Conservation (phyloP, 1,139 yeast genomes). For the Sugiyamaella paludigena region DNA sequence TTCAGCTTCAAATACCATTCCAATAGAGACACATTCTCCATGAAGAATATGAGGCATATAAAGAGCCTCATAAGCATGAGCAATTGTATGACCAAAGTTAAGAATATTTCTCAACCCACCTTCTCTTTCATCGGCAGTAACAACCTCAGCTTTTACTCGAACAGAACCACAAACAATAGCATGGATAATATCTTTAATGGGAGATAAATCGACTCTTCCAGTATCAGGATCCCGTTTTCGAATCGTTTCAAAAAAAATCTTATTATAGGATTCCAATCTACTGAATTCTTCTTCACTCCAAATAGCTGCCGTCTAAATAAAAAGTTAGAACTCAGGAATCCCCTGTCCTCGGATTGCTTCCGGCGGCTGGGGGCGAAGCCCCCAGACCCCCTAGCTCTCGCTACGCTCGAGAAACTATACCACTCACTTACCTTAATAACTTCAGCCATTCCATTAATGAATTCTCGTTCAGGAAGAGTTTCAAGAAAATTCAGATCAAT, state of each 20-base stretch:
- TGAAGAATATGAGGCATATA: constrained; percentile 94
- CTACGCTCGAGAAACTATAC: too few relatives aligned
- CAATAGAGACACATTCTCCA: constrained; percentile 96
- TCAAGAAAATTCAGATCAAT: constrained; percentile 86
- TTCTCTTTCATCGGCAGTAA: constrained; percentile 91
- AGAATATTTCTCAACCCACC: constrained; percentile 88
- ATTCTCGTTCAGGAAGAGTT: constrained; percentile 88
- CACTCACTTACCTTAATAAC: constrained; percentile 59
- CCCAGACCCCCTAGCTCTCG: too few relatives aligned
- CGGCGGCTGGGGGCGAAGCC: background rate
- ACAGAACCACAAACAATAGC: constrained; percentile 84
- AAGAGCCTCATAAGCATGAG: constrained; percentile 97
- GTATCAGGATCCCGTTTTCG: constrained; percentile 42
- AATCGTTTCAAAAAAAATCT: constrained; percentile 61
- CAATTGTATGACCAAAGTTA: constrained; percentile 96
- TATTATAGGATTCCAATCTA: constrained; percentile 75
- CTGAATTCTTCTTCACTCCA: constrained; percentile 91
- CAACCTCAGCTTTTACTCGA: constrained; percentile 89
- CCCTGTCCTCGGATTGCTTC: background rate
- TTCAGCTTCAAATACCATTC: constrained; percentile 94
- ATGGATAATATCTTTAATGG: constrained; percentile 70
- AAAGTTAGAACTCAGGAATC: constrained; percentile 7
- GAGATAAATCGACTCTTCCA: constrained; percentile 53
- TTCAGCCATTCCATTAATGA: constrained; percentile 98
- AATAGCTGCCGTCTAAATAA: constrained; percentile 81